Conservation (phyloP, 2,329 filamentous ascomycete genomes). For the Chrysoporthe puriensis region DNA sequence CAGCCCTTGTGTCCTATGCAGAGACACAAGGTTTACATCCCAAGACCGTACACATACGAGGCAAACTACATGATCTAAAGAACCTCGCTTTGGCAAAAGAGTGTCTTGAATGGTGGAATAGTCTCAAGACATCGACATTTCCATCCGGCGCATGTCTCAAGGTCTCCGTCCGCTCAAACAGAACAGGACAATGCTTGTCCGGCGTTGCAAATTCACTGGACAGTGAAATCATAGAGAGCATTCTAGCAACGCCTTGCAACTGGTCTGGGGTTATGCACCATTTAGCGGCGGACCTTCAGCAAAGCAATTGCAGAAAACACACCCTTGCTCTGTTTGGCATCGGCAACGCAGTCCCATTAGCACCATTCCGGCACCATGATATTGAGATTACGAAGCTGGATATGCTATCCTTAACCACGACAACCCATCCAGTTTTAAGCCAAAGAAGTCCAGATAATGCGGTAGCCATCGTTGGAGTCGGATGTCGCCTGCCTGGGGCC, state of each 20-base stretch:
- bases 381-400: not conserved
- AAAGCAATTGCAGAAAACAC: not conserved
- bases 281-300: not conserved
- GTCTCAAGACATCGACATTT: not conserved
- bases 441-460: not conserved
- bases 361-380: not conserved
- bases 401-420: not conserved
- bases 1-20: not conserved
- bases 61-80: not conserved
- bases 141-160: not conserved
- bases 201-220: not conserved
- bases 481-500: not conserved
- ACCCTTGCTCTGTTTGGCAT: not conserved
- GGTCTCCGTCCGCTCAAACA: not conserved
- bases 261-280: not conserved
- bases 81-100: not conserved
- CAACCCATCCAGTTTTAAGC: not conserved
- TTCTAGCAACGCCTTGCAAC: not conserved
- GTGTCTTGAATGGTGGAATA: not conserved
- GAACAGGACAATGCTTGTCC: not conserved
- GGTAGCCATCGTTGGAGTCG: not conserved
- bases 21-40: not conserved
- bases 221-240: not conserved
- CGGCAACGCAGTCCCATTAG: not conserved
- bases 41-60: not conserved